Conservation (phyloP, 2,329 filamentous ascomycete genomes). For the Cercospora citrullina region DNA sequence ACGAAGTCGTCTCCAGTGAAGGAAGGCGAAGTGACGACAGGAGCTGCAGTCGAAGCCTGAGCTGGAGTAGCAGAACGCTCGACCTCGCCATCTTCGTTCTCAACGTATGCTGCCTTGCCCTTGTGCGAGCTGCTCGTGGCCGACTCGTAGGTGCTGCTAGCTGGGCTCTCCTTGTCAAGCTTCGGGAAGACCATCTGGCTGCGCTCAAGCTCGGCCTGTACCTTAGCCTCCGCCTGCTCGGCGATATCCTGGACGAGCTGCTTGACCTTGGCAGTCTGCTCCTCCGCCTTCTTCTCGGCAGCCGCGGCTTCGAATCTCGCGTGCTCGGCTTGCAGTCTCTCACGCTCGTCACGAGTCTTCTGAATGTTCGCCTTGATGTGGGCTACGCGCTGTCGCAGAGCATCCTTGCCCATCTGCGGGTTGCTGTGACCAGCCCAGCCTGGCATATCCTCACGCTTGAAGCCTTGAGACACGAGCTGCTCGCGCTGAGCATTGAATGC, state of each 20-base stretch:
- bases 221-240: conserved; percentile 39
- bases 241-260: conserved; percentile 37
- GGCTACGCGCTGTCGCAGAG: conserved; percentile 36
- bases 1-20: conserved; percentile 45
- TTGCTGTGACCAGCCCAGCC: conserved; percentile 17
- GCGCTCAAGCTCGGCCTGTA: conserved; percentile 29
- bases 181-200: conserved; percentile 96
- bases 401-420: conserved; percentile 23
- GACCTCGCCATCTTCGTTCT: conserved; percentile 61
- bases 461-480: conserved; percentile 22
- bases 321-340: conserved; percentile 26
- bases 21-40: conserved; percentile 31
- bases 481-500: conserved; percentile 29
- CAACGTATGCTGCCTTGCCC: conserved; percentile 55
- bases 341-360: conserved; percentile 36
- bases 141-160: conserved; percentile 74
- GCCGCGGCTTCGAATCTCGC: conserved; percentile 35
- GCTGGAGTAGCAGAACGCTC: conserved; percentile 40
- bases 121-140: conserved; percentile 37
- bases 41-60: conserved; percentile 17
- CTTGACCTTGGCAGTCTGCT: conserved; percentile 33
- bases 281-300: conserved; percentile 33
- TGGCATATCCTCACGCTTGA: conserved; percentile 22
- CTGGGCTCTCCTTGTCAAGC: conserved; percentile 88
- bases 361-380: conserved; percentile 38